These are phyloP conservation scores for Phytopythium cucurbitacearum DNA, from an alignment of 352 stramenopile species.

Conservation along the genomic window DNA sequence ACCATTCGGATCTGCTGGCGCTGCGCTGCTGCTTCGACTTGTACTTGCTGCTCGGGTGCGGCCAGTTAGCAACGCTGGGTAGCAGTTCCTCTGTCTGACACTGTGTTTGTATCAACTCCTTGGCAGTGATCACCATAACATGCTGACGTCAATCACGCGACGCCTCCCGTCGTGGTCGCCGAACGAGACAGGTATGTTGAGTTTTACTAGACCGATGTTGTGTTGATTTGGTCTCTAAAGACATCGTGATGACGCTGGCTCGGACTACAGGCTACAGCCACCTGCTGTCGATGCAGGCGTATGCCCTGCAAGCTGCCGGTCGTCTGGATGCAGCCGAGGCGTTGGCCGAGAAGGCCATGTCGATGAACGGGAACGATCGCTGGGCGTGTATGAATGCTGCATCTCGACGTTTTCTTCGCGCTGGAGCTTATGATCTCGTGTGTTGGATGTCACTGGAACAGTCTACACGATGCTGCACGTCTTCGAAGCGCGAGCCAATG, in stretches of 20 bases:
- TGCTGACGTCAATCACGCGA: conserved; percentile 65
- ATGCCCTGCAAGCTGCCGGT: conserved; percentile 63
- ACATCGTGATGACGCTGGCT: background rate
- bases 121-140: conserved; percentile 70
- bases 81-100: background rate
- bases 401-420: background rate
- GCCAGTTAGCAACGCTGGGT: background rate
- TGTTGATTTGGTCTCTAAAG: background rate
- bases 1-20: conserved; percentile 65
- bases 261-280: conserved; percentile 57
- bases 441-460: conserved; percentile 12
- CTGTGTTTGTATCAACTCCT: background rate
- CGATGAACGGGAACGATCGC: conserved; percentile 81
- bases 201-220: background rate
- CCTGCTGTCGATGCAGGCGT: conserved; percentile 79
- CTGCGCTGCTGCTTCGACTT: conserved; percentile 77
- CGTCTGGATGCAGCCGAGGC: conserved; percentile 61
- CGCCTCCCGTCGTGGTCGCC: conserved; percentile 74
- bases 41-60: conserved; percentile 73
- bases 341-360: conserved; percentile 75
- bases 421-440: background rate
- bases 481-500: conserved; percentile 70
- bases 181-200: conserved; percentile 36
- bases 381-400: conserved; percentile 69
- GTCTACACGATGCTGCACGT: conserved; percentile 81